A percentile compares a stretch with the other conserved stretches of the same genome.
These are phyloP conservation scores for Ophiostoma quercus DNA, from an alignment of 2,329 filamentous ascomycete genomes.

Conservation along the genomic window DNA sequence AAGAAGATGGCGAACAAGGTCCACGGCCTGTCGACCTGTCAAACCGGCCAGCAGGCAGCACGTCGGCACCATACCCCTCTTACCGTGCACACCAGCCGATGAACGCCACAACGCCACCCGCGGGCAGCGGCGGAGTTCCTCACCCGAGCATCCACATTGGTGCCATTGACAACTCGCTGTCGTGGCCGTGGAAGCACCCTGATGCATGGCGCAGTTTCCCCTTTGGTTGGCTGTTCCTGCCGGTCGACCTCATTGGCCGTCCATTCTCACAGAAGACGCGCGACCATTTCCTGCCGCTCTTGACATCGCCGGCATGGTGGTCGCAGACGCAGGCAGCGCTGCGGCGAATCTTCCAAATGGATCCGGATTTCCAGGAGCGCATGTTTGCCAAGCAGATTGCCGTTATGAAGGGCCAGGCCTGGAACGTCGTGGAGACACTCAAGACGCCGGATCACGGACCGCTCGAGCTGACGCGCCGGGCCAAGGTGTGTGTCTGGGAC, in stretches of 20 bases:
- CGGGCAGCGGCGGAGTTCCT: slow-evolving; percentile 36
- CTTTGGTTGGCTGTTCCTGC: slow-evolving; percentile 96
- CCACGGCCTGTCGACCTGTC: slow-evolving; percentile 57
- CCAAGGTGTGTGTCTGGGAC: slow-evolving; percentile 95
- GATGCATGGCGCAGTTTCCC: slow-evolving; percentile 90
- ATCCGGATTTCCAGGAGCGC: slow-evolving; percentile 93
- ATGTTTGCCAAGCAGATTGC: slow-evolving; percentile 99
- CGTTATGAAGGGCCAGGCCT: slow-evolving; percentile 98
- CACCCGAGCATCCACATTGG: slow-evolving; percentile 68
- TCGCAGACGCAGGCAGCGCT: slow-evolving; percentile 84
- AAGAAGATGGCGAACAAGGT: slow-evolving; percentile 38
- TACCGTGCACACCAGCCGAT: slow-evolving; percentile 80
- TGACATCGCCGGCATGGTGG: slow-evolving; percentile 97
- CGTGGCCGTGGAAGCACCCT: slow-evolving; percentile 98
- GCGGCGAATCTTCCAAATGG: slow-evolving; percentile 81
- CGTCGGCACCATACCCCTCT: slow-evolving; percentile 56
- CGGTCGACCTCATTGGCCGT: slow-evolving; percentile 90
- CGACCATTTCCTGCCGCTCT: slow-evolving; percentile 89
- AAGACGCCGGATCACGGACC: slow-evolving; percentile 91
- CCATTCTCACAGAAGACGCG: slow-evolving; percentile 92
- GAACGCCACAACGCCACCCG: slow-evolving; percentile 58
- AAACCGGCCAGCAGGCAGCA: slow-evolving; percentile 40
- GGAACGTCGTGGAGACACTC: slow-evolving; percentile 97
- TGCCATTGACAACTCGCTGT: slow-evolving; percentile 95
- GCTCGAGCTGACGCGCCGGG: slow-evolving; percentile 79